Percentiles rank a stretch among this genome's conserved stretches.
Evolutionary conservation across 129 eudicot genomes (phyloP).

Genomic region (sunflower (Helianthus annuus)): DNA sequence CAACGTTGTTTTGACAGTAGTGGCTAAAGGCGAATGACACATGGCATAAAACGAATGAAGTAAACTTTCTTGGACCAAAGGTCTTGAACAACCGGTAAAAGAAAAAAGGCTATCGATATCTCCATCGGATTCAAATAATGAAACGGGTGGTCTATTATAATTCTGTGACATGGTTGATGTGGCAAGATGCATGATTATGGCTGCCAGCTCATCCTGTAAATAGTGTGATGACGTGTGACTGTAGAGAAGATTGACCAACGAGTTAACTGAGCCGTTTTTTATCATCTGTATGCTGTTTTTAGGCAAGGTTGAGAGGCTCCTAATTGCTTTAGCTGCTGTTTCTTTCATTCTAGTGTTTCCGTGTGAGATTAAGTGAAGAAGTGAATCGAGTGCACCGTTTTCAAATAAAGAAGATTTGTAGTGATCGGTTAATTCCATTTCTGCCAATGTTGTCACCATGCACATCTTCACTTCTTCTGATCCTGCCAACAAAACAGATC

Average conservation of each 20-base stretch:
- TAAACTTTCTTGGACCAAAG: constrained; percentile 52
- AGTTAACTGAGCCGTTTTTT: constrained; percentile 42
- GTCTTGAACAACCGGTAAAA: constrained; percentile 27
- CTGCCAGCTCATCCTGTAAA: constrained; percentile 57
- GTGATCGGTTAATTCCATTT: constrained; percentile 67
- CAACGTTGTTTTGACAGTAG: constrained; percentile 44
- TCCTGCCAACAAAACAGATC: constrained; percentile 34
- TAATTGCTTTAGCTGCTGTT: constrained; percentile 59
- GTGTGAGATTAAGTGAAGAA: constrained; percentile 41
- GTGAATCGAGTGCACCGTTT: constrained; percentile 48
- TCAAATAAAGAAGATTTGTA: constrained; percentile 57
- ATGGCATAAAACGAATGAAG: constrained; percentile 56
- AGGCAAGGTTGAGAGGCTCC: constrained; percentile 52
- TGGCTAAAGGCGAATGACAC: constrained; percentile 57
- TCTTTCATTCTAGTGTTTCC: constrained; percentile 50
- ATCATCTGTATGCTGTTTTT: constrained; percentile 58
- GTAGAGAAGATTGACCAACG: constrained; percentile 53
- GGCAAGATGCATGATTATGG: constrained; percentile 59
- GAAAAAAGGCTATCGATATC: constrained; percentile 50
- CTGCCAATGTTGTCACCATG: constrained; percentile 66
- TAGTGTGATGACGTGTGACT: constrained; percentile 47
- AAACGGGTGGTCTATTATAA: constrained; percentile 27
- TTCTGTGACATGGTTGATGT: constrained; percentile 42
- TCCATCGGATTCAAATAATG: constrained; percentile 52
- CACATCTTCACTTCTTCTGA: constrained; percentile 47